phyloP scores from a whole-genome alignment of 2,329 filamentous ascomycete species.

The Blastomyces percursus region DNA sequence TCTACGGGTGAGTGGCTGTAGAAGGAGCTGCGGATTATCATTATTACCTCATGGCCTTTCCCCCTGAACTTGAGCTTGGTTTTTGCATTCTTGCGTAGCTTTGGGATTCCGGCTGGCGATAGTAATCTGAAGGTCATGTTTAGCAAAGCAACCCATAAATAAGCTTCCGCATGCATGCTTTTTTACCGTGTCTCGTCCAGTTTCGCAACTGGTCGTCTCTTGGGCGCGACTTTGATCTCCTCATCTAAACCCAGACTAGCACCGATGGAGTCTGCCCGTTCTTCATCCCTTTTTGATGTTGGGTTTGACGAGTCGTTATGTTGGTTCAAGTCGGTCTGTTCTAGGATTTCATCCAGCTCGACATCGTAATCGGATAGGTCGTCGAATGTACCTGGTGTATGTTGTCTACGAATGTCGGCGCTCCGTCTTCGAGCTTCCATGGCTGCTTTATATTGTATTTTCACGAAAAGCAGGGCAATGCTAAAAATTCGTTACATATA shows the following conservation, averaged over 20 bases:
- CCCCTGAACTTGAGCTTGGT: slow-evolving; percentile 70
- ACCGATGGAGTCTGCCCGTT: slow-evolving; percentile 32
- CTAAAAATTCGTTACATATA: neutral
- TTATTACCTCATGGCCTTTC: slow-evolving; percentile 69
- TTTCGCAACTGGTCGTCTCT: slow-evolving; percentile 66
- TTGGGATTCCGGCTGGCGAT: slow-evolving; percentile 71
- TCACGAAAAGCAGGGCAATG: neutral
- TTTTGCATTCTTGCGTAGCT: slow-evolving; percentile 59
- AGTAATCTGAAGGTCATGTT: slow-evolving; percentile 49
- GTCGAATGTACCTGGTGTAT: slow-evolving; percentile 33
- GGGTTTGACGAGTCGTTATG: slow-evolving; percentile 16
- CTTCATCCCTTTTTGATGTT: slow-evolving; percentile 17
- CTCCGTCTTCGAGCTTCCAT: neutral
- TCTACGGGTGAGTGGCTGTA: neutral
- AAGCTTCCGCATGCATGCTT: slow-evolving; percentile 7
- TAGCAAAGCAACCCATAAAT: neutral
- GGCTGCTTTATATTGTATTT: neutral
- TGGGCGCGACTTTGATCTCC: slow-evolving; percentile 71
- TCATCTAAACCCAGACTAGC: slow-evolving; percentile 69
- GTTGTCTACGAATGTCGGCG: neutral
- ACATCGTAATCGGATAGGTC: slow-evolving; percentile 69
- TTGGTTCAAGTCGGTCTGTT: slow-evolving; percentile 25
- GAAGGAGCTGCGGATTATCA: neutral
- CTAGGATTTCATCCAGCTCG: slow-evolving; percentile 42
- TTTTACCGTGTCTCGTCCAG: slow-evolving; percentile 66